Evolutionary conservation across 2,329 filamentous ascomycete species (phyloP), one percentile per base, ranked within the genome.

Genomic region (Fusarium sp.): DNA sequence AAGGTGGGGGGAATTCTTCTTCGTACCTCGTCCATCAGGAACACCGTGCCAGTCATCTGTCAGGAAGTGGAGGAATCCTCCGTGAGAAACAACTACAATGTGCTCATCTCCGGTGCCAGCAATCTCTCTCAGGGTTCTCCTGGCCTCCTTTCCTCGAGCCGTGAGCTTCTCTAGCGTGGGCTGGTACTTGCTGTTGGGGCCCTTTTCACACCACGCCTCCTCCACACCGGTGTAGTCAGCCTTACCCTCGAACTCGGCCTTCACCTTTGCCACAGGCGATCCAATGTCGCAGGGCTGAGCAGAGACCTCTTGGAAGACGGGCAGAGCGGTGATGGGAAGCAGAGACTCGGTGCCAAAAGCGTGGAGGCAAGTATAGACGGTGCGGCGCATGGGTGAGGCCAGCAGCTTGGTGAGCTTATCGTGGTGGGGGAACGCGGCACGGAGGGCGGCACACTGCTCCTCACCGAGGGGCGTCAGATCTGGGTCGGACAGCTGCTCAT

Each of bases 1-100:
- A 8, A 30, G 27, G 25, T 27, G 6, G n/a, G 32, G 11, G 10
- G 39, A 18, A 18, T 34, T n/a, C 6, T 30, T 25, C 27, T 20
- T 80, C 85, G 66, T 81, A 87, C 87, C 84, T 68, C 70, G 72
- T 1, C 78, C 77, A 5, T 85, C 77, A 77, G 83, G 80, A 27
- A 89, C 88, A 48, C 91, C 93, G 64, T 90, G 86, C 90, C 92
- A 97, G 78, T 97, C 95, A 75, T 95, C 90, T 0, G 94, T 97
- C 72, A 98, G 84, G 78, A 94, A 97, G 81, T 98, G 95, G 77
- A 97, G 81, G 76, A 95, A 93, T 1, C 93, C 94, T 2, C 95
- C 95, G 78, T 97, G 95, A 4, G 94, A 93, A 9, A 97, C 94
- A 2, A 95, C 87, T 0, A 92, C 90, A 32, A 97, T 89, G 76